Base-by-base conservation (phyloP, 495 filamentous ascomycete species). In the Parathielavia appendiculata region DNA sequence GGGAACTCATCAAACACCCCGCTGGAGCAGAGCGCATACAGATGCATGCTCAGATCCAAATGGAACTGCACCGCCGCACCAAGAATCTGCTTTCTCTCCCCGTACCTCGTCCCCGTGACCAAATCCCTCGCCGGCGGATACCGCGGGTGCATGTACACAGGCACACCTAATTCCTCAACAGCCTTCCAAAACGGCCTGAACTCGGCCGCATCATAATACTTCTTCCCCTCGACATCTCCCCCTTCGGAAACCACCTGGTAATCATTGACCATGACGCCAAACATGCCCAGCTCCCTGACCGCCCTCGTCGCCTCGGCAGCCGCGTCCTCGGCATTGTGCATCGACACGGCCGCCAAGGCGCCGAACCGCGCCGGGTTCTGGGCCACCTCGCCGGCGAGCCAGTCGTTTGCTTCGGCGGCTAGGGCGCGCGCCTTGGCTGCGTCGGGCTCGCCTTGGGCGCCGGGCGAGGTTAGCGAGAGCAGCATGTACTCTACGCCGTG, bases 401-500 rank as follows among this genome's bases (percentile, higher is more conserved):
- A 83, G 65, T 86, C 78, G 62, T 87, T 87, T 22, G 79, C 79
- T 47, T 80, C 73, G 4, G 70, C 66, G 0, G 74, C 69, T n/a
- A 69, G 50, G 3, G 56, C 51, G n/a, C 67, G 58, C 0, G 76
- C 76, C 17, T 68, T 70, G 5, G 19, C 58, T 0, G 62, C 57
- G 54, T 75, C 68, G 7, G 73, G 73, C 48, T 82, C 77, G 62
- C 81, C 83, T 61, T 87, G 83, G 0, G 79, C 72, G 22, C 84
- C 83, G 0, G 83, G 80, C 0, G 79, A 79, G 6, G 73, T 75
- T 32, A 83, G 76, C 0, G 78, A 82, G 7, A 85, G 73, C 34
- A 86, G 79, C 61, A 79, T 83, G 65, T 82, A 81, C 50, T 80
- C 83, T 20, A 87, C 79, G 35, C 82, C 83, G 61, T 84, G 69